Percentiles rank a stretch among this genome's conserved stretches.
phyloP scores from a whole-genome alignment of 805 yeast genomes.

The Yarrowia sp. region DNA sequence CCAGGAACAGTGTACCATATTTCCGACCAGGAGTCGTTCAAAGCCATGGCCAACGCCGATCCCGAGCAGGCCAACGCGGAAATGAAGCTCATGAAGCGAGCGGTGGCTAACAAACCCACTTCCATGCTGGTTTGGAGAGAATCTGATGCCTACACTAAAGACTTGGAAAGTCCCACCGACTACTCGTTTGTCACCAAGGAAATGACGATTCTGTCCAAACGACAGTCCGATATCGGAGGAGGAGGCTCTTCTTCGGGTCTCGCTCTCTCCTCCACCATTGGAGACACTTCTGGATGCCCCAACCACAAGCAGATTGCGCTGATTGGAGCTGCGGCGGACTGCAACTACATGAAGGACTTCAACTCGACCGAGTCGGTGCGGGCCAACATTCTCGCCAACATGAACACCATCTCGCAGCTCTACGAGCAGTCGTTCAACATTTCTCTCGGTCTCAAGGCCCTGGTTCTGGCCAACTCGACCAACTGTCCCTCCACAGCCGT shows the following conservation, averaged over 20 bases:
- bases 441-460: constrained; percentile 48
- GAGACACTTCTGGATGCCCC: constrained; percentile 50
- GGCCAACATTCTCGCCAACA: constrained; percentile 47
- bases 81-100: constrained; percentile 41
- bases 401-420: constrained; percentile 50
- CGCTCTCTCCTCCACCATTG: constrained; percentile 45
- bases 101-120: constrained; percentile 34
- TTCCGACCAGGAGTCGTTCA: constrained; percentile 40
- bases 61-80: constrained; percentile 38
- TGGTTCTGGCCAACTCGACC: constrained; percentile 43
- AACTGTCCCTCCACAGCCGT: constrained; percentile 26
- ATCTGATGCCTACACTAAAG: constrained; percentile 13
- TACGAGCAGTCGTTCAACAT: constrained; percentile 51
- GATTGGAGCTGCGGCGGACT: constrained; percentile 52
- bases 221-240: constrained; percentile 42
- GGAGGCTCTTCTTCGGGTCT: constrained; percentile 46
- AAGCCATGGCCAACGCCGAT: constrained; percentile 24
- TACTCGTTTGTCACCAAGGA: constrained; percentile 36
- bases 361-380: constrained; percentile 45
- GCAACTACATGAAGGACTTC: constrained; percentile 48
- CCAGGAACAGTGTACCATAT: constrained; percentile 47
- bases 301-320: constrained; percentile 47
- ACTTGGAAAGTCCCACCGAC: constrained; percentile 15
- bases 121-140: constrained; percentile 41
- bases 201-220: constrained; percentile 28